These are phyloP conservation scores for Penicillium corylophilum DNA, from an alignment of 2,329 filamentous ascomycete genomes.

Conservation along the genomic window DNA sequence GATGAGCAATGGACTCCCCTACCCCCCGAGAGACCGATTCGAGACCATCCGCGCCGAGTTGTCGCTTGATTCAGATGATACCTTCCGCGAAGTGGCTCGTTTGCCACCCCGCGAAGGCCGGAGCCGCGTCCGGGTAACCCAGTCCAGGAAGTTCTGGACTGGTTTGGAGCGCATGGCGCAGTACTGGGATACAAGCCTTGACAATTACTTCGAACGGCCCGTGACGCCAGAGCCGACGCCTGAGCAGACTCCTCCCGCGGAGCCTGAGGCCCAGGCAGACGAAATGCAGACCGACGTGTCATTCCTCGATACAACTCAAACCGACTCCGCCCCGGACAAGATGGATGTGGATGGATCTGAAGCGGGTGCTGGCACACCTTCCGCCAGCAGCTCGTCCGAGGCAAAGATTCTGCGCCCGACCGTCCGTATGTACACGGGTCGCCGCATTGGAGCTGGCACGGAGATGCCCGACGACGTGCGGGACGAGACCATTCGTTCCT, in stretches of 20 bases:
- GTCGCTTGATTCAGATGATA: conserved; percentile 55
- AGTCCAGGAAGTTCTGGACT: conserved; percentile 61
- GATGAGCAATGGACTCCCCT: conserved; percentile 51
- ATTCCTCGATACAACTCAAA: conserved; percentile 13
- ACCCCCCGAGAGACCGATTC: conserved; percentile 51
- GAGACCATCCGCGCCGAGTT: conserved; percentile 53
- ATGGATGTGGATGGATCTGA: conserved; percentile 28
- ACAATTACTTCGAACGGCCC: conserved; percentile 53
- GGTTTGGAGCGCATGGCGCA: conserved; percentile 59
- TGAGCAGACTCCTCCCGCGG: conserved; percentile 18
- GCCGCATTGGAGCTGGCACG: conserved; percentile 55
- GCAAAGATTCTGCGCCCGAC: conserved; percentile 8
- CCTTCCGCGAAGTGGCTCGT: conserved; percentile 56
- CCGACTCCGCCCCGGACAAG: conserved; percentile 11
- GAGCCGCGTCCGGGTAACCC: conserved; percentile 51
- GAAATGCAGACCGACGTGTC: conserved; percentile 22
- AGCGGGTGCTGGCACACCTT: background rate
- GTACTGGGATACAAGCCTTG: conserved; percentile 62
- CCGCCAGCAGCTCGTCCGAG: background rate
- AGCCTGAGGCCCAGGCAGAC: conserved; percentile 18
- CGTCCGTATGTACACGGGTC: conserved; percentile 53
- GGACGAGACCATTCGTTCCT: conserved; percentile 54
- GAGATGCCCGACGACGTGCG: conserved; percentile 61
- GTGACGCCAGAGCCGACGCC: conserved; percentile 24
- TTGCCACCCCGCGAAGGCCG: conserved; percentile 46